Base-by-base conservation (phyloP, 805 yeast species). In the Candida quercuum region DNA sequence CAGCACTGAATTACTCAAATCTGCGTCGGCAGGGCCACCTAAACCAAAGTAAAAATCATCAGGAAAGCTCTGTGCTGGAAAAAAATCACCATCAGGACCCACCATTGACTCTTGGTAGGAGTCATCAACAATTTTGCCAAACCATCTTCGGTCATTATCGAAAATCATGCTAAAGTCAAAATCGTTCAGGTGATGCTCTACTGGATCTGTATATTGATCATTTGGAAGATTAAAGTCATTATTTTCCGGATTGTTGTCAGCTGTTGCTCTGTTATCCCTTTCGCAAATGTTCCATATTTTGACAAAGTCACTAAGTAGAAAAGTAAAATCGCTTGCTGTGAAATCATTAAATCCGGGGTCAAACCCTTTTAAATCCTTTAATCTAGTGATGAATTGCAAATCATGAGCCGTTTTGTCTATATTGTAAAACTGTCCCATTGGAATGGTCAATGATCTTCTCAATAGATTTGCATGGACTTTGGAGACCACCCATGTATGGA, bases 401-500 rank as follows among this genome's bases (percentile, higher is more conserved):
- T 28, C 31, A 4, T 11, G 6, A 6, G 10, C 13, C 17, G 31
- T 4, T 17, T 6, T 6, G 10, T 28, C 31, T 6, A 9, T 10
- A 11, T 8, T 9, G 8, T n/a, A 11, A n/a, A 17, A n/a, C 16
- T 9, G 5, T n/a, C 23, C 32, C 5, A 16, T 10, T 13, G 23
- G 32, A 7, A 19, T 19, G n/a, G 15, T 19, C 11, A 29, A 16
- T n/a, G 9, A 12, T 7, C n/a, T 29, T 10, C n/a, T 18, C 15
- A 29, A 8, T 9, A 19, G 6, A 8, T 11, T 13, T 16, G 31
- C 20, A 28, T 29, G 32, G 6, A 29, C n/a, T n/a, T 29, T 29
- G 15, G 32, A 29, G 16, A 29, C 13, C 12, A 20, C 24, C 32
- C 32, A 29, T 16, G 32, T 29, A 29, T 29, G 32, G n/a, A 16